These are phyloP conservation scores for Vitis hybrid DNA, from an alignment of 177 flowering plant species.

Conservation along the genomic window DNA sequence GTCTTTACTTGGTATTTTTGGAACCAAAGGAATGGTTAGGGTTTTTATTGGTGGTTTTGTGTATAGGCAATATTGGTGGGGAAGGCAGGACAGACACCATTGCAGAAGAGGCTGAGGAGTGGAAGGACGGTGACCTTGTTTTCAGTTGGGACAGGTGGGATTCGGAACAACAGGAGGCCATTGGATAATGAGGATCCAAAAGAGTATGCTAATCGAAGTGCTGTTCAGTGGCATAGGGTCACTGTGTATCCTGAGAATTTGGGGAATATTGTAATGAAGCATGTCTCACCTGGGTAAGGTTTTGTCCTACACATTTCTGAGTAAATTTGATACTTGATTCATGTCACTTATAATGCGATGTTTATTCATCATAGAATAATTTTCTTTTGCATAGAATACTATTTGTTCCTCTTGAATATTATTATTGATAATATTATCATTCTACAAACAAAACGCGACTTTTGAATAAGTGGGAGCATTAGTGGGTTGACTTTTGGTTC, in stretches of 20 bases:
- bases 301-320: neutral
- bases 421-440: no score
- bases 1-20: neutral
- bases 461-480: no score
- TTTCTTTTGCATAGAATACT: no score
- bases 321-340: no score
- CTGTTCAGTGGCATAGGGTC: constrained; percentile 97
- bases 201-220: constrained; percentile 74
- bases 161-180: constrained; percentile 80
- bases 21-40: neutral
- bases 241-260: constrained; percentile 62
- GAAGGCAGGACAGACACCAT: constrained; percentile 74
- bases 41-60: constrained; percentile 9
- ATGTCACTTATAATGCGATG: no score
- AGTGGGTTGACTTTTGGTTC: no score
- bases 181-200: constrained; percentile 74
- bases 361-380: no score
- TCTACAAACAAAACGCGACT: no score
- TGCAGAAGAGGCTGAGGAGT: constrained; percentile 76
- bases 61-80: constrained; percentile 82
- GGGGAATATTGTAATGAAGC: constrained; percentile 58
- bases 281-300: constrained; percentile 74
- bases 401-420: no score
- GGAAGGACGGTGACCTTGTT: constrained; percentile 67
- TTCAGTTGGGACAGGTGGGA: constrained; percentile 90